Base-by-base conservation (phyloP, 2,329 filamentous ascomycete genomes). In the Cercospora beticola region DNA sequence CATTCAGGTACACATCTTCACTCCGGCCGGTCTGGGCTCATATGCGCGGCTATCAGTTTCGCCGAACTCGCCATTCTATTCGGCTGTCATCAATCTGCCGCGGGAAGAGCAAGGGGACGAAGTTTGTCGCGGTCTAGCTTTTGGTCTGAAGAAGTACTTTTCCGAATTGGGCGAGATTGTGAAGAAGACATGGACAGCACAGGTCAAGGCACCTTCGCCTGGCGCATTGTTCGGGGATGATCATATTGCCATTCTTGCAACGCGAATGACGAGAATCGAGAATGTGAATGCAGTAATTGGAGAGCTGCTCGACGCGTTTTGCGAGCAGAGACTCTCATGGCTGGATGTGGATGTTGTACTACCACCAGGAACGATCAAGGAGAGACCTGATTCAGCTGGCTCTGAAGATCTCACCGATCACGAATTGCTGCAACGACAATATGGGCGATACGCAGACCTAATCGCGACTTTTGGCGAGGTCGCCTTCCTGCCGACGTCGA, bases 61-160 rank as follows among this genome's bases (percentile, higher is more conserved):
- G 26, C 95, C 95, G 56, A 96, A 92, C 77, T 97, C 94, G 58
- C 89, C 93, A 62, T 91, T 96, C 76, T 98, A 98, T 81, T 87
- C 89, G 73, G 94, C 94, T 65, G 95, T 99, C 79, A 90, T 92
- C 78, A 89, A 94, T 79, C 86, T 99, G 54, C 93, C 95, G 52
- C 90, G 93, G 78, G 94, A 97, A 78, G 93, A 94, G 80, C 95
- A 98, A 83, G 94, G 94, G 76, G 94, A 98, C 79, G 94, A 98
- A 80, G 86, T 97, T 72, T 96, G 91, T 81, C 90, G 95, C 57
- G 95, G 91, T 18, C 86, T 99, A 66, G 95, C 94, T 59, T 97
- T 98, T 80, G 93, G 92, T 66, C 85, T 99, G 73, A 91, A 90
- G 83, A 97, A 97, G 79, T 99, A 97, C 84, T 98, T 97, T 78